These are phyloP conservation scores for Nicotiana undulata DNA, from an alignment of 257 asterid species.

Conservation along the genomic window DNA sequence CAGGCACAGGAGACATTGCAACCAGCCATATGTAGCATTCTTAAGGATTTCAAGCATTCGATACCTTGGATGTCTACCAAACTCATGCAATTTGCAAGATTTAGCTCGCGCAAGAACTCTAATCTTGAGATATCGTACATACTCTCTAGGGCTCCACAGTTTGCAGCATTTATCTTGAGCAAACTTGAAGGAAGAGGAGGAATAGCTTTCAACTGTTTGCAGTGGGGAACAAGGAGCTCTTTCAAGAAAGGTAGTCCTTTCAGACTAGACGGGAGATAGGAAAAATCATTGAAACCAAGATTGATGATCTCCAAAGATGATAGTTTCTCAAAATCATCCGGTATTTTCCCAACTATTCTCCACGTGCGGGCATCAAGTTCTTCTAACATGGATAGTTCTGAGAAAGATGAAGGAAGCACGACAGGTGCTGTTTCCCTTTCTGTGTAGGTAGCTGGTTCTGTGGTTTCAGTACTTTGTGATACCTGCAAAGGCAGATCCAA, in stretches of 20 bases:
- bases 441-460: neutral
- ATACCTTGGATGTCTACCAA: conserved; percentile 22
- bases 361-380: conserved; percentile 21
- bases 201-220: conserved; percentile 19
- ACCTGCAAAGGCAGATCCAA: neutral
- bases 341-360: conserved; percentile 20
- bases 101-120: conserved; percentile 14
- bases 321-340: conserved; percentile 24
- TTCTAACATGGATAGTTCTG: conserved; percentile 14
- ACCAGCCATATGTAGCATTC: conserved; percentile 19
- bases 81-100: conserved; percentile 24
- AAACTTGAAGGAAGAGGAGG: conserved; percentile 29
- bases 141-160: conserved; percentile 18
- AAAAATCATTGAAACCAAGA: conserved; percentile 17
- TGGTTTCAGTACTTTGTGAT: conserved; percentile 6
- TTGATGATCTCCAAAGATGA: conserved; percentile 14
- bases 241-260: conserved; percentile 15
- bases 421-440: neutral
- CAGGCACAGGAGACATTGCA: conserved; percentile 15
- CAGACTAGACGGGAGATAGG: conserved; percentile 24
- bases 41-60: conserved; percentile 24
- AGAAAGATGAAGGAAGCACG: conserved; percentile 24
- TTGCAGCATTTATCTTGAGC: conserved; percentile 16
- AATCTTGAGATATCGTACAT: conserved; percentile 13
- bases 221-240: conserved; percentile 11